Evolutionary conservation across 2,329 filamentous ascomycete genomes (phyloP).

Genomic region (Botryosphaeria dothidea): DNA sequence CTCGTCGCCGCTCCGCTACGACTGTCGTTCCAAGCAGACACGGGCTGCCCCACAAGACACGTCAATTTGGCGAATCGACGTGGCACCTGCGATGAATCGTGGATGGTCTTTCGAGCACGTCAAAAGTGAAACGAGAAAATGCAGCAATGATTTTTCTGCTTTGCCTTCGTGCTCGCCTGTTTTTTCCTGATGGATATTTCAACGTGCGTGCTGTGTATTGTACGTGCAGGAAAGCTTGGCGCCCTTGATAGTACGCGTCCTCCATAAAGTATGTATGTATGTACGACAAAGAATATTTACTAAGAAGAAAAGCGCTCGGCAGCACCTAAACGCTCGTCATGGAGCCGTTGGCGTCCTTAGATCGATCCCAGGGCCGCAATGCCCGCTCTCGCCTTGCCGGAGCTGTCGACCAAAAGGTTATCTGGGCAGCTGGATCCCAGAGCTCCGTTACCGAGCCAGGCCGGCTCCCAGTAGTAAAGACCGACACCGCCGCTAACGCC

Average conservation of each 20-base stretch:
- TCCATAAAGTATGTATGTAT: too few relatives aligned
- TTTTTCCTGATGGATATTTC: too few relatives aligned
- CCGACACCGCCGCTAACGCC: constrained; percentile 59
- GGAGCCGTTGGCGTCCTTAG: too few relatives aligned
- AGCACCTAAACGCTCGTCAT: too few relatives aligned
- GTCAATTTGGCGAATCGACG: background rate
- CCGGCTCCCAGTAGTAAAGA: constrained; percentile 65
- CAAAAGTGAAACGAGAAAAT: background rate
- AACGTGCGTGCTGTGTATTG: too few relatives aligned
- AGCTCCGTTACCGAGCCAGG: constrained; percentile 66
- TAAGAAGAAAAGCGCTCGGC: too few relatives aligned
- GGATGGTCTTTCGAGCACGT: background rate
- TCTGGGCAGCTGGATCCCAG: constrained; percentile 67
- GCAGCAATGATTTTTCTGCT: background rate
- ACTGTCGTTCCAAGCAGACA: background rate
- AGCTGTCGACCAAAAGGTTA: constrained; percentile 62
- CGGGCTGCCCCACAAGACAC: background rate
- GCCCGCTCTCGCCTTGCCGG: constrained; percentile 46
- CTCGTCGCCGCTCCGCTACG: background rate
- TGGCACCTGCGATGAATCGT: background rate
- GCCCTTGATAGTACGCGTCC: too few relatives aligned
- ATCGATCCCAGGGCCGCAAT: background rate
- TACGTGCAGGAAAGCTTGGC: too few relatives aligned
- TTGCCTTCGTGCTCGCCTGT: background rate
- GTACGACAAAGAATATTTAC: too few relatives aligned